Conservation (phyloP, 768 basidiomycete genomes). For the Scleroderma bovista region DNA sequence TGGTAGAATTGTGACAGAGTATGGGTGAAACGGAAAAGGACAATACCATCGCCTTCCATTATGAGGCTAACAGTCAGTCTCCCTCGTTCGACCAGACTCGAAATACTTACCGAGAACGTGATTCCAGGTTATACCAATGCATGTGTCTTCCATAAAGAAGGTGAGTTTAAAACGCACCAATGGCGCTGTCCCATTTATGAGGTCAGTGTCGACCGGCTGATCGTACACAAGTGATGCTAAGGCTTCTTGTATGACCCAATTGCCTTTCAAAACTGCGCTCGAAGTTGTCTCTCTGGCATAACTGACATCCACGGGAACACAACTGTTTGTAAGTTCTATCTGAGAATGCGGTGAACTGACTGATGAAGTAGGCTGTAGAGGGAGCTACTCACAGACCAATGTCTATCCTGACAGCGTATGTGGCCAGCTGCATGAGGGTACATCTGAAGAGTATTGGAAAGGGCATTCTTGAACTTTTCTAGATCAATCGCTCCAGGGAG, state of each 20-base stretch:
- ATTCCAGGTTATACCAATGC: slow-evolving; percentile 30
- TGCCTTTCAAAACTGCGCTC: slow-evolving; percentile 11
- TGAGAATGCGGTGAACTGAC: too few relatives aligned
- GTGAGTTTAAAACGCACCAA: slow-evolving; percentile 26
- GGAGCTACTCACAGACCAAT: slow-evolving; percentile 16
- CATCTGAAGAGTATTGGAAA: slow-evolving; percentile 18
- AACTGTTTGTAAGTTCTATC: too few relatives aligned
- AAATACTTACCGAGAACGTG: slow-evolving; percentile 29
- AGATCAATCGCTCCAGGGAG: slow-evolving; percentile 12
- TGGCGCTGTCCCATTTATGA: slow-evolving; percentile 14
- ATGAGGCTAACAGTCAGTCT: too few relatives aligned
- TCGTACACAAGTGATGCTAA: not conserved
- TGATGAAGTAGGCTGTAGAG: too few relatives aligned
- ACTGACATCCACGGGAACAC: slow-evolving; percentile 3
- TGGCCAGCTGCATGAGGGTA: slow-evolving; percentile 23
- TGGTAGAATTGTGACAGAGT: slow-evolving; percentile 26
- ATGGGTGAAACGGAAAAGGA: slow-evolving; percentile 25
- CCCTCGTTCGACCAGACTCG: not conserved
- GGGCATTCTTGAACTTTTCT: slow-evolving; percentile 16
- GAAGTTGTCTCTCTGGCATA: slow-evolving; percentile 5
- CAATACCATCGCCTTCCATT: too few relatives aligned
- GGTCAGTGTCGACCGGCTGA: slow-evolving; percentile 7
- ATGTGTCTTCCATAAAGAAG: slow-evolving; percentile 18
- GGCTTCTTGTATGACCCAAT: slow-evolving; percentile 13
- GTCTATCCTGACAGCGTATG: slow-evolving; percentile 6